These are phyloP conservation scores for Fusarium papillatum DNA, from an alignment of 2,329 filamentous ascomycete genomes.

Conservation along the genomic window DNA sequence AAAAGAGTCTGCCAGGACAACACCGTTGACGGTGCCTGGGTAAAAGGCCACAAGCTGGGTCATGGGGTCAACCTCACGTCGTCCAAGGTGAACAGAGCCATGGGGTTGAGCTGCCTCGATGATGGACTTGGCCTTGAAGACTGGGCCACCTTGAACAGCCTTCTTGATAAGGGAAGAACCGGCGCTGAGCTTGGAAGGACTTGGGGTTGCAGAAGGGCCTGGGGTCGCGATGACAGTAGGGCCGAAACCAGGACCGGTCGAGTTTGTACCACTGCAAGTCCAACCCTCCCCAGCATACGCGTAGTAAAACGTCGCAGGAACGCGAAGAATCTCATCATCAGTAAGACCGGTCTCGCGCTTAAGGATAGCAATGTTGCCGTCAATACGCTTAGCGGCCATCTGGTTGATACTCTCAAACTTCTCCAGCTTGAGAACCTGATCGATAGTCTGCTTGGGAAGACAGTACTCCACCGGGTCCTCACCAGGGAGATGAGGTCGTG, in stretches of 20 bases:
- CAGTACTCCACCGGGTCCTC: slow-evolving; percentile 4
- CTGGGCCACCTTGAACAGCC: not conserved
- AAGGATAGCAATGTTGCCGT: slow-evolving; percentile 38
- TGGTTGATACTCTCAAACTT: slow-evolving; percentile 27
- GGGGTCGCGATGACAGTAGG: not conserved
- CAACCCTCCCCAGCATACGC: not conserved
- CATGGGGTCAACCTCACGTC: not conserved
- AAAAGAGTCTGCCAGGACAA: slow-evolving; percentile 31
- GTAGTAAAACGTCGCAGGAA: slow-evolving; percentile 36
- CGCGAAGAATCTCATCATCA: slow-evolving; percentile 37
- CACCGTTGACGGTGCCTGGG: slow-evolving; percentile 37
- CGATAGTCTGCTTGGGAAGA: slow-evolving; percentile 27
- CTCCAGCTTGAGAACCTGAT: slow-evolving; percentile 23
- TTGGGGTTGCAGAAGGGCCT: not conserved
- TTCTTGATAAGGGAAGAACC: not conserved
- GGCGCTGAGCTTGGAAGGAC: not conserved
- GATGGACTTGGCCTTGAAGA: slow-evolving; percentile 22
- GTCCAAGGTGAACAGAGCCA: not conserved
- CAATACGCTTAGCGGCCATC: slow-evolving; percentile 28
- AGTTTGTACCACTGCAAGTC: not conserved
- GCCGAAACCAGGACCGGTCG: not conserved
- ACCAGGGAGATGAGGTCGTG: not conserved
- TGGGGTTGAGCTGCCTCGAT: slow-evolving; percentile 18
- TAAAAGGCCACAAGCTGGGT: slow-evolving; percentile 13
- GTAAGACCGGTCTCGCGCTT: slow-evolving; percentile 42